A percentile compares a stretch with the other conserved stretches of the same genome.
phyloP scores from a whole-genome alignment of 805 yeast species.

The Saccharomycopsis malanga region DNA sequence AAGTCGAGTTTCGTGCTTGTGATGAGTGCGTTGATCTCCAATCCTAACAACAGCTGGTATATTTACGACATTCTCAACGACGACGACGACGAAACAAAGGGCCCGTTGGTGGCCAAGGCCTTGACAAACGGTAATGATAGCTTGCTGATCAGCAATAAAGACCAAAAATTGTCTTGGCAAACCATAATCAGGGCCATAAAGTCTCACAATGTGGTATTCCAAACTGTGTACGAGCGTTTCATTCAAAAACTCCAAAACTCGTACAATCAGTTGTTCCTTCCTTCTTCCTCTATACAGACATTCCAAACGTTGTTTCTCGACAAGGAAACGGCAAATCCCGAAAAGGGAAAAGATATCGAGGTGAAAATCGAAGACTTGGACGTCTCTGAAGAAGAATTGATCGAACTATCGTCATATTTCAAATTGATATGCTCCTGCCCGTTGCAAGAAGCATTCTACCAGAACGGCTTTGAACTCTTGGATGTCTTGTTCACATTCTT shows the following conservation, averaged over 20 bases:
- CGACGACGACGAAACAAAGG: slow-evolving; percentile 1
- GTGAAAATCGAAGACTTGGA: slow-evolving; percentile 39
- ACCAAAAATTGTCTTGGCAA: slow-evolving; percentile 10
- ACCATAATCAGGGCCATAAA: slow-evolving; percentile 7
- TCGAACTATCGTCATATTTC: slow-evolving; percentile 67
- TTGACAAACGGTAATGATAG: background rate
- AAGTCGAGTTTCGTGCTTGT: slow-evolving; percentile 76
- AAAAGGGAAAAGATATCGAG: slow-evolving; percentile 25
- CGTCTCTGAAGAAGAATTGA: slow-evolving; percentile 72
- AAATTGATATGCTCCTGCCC: slow-evolving; percentile 55
- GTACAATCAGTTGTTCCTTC: slow-evolving; percentile 17
- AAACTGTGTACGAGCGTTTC: slow-evolving; percentile 10
- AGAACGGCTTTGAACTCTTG: slow-evolving; percentile 23
- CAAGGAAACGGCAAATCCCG: background rate
- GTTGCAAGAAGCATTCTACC: slow-evolving; percentile 26
- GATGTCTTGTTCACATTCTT: slow-evolving; percentile 38
- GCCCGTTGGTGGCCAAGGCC: no score
- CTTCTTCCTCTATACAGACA: slow-evolving; percentile 5
- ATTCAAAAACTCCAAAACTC: slow-evolving; percentile 16
- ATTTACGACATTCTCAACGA: slow-evolving; percentile 42
- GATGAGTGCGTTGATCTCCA: slow-evolving; percentile 53
- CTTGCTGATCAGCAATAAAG: background rate
- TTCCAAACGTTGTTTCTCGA: background rate
- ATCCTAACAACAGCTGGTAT: slow-evolving; percentile 46
- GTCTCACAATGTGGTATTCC: slow-evolving; percentile 6